Evolutionary conservation across 1,284 basidiomycete species (phyloP).

Genomic region (Spongiforma sp.): DNA sequence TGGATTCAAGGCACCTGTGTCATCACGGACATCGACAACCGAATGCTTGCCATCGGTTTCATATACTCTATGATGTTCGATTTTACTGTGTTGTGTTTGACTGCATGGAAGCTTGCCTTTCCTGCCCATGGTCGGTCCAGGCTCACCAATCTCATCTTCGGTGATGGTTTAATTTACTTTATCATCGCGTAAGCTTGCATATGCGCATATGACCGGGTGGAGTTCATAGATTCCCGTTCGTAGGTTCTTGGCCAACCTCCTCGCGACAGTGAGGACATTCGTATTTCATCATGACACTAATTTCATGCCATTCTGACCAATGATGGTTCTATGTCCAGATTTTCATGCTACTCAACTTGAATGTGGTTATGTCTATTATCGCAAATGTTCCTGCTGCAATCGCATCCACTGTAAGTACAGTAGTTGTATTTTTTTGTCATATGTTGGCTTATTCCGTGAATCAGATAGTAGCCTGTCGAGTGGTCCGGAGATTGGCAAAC

Average conservation of each 20-base stretch:
- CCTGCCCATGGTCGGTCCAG: slow-evolving; percentile 23
- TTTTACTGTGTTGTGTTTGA: slow-evolving; percentile 47
- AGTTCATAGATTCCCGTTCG: background rate
- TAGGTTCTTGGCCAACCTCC: slow-evolving; percentile 40
- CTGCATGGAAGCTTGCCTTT: slow-evolving; percentile 41
- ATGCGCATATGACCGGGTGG: background rate
- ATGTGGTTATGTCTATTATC: slow-evolving; percentile 40
- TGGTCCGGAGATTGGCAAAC: slow-evolving; percentile 67
- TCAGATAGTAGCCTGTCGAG: slow-evolving; percentile 75
- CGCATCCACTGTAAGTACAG: slow-evolving; percentile 46
- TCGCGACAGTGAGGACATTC: no score
- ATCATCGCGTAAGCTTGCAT: slow-evolving; percentile 34
- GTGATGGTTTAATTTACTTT: slow-evolving; percentile 40
- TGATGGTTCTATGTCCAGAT: no score
- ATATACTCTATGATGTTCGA: slow-evolving; percentile 57
- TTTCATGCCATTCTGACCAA: no score
- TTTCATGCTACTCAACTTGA: slow-evolving; percentile 40
- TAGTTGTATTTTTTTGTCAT: accelerated
- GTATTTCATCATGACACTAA: no score
- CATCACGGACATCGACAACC: slow-evolving; percentile 44
- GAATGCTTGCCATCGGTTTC: slow-evolving; percentile 46
- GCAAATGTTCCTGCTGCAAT: slow-evolving; percentile 45
- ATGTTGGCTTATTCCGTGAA: slow-evolving; percentile 7
- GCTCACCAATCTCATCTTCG: slow-evolving; percentile 38
- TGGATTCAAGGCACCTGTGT: slow-evolving; percentile 42